These are phyloP conservation scores for Cryptococcus sp. DNA, from an alignment of 1,284 basidiomycete genomes.

Conservation along the genomic window DNA sequence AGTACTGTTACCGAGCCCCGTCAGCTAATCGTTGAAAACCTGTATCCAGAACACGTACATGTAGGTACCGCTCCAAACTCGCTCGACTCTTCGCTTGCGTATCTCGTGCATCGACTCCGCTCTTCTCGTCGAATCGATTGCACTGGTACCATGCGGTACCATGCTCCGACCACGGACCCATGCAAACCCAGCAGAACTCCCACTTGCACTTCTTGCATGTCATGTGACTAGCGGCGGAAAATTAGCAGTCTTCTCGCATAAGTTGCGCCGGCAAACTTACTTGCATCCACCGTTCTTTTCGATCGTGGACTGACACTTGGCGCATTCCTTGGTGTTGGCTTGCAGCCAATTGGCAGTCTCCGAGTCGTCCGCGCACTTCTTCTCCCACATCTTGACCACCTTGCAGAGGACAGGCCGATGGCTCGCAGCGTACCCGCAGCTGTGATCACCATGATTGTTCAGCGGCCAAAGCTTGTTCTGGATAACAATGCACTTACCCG, in stretches of 20 bases:
- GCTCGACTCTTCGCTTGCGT: constrained; percentile 83
- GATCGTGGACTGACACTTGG: constrained; percentile 92
- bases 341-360: constrained; percentile 99
- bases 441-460: constrained; percentile 5
- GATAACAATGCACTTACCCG: constrained; percentile 54
- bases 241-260: constrained; percentile 3
- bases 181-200: constrained; percentile 67
- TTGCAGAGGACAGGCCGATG: constrained; percentile 89
- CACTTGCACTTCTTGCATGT: constrained; percentile 99
- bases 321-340: constrained; percentile 98
- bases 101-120: constrained; percentile 83
- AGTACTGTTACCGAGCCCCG: constrained; percentile 64
- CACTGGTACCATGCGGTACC: constrained; percentile 98
- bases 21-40: neutral
- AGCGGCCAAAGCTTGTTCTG: neutral
- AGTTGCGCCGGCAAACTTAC: constrained; percentile 58
- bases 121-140: constrained; percentile 95
- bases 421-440: constrained; percentile 75
- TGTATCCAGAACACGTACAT: constrained; percentile 61
- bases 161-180: constrained; percentile 95
- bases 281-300: constrained; percentile 99
- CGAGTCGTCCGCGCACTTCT: constrained; percentile 95
- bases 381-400: constrained; percentile 90
- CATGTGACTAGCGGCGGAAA: constrained; percentile 71
- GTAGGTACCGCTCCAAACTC: constrained; percentile 92